A percentile compares a stretch with the other conserved stretches of the same genome.
Evolutionary conservation across 768 basidiomycete genomes (phyloP).

Genomic region (Chalciporus pseudorubinellus): DNA sequence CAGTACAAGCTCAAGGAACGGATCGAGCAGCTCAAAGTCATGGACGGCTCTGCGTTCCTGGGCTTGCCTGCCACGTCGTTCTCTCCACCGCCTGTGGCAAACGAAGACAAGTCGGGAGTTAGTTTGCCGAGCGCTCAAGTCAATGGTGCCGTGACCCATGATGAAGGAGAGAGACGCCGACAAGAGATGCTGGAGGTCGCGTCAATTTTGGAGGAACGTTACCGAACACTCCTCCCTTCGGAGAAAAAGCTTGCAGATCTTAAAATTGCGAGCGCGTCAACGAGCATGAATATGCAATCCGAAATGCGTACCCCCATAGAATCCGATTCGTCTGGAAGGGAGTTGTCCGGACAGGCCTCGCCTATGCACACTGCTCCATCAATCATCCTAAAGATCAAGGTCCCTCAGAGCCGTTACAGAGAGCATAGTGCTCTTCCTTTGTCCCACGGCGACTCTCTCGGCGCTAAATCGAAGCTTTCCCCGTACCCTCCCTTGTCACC

Average conservation of each 20-base stretch:
- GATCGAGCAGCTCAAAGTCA: slow-evolving; percentile 74
- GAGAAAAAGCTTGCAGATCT: slow-evolving; percentile 46
- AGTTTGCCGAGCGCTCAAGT: slow-evolving; percentile 33
- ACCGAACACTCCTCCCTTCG: slow-evolving; percentile 69
- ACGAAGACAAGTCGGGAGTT: slow-evolving; percentile 28
- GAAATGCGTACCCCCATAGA: slow-evolving; percentile 20
- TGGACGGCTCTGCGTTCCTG: slow-evolving; percentile 73
- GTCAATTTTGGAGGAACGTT: slow-evolving; percentile 63
- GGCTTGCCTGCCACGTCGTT: slow-evolving; percentile 58
- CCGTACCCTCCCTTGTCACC: slow-evolving; percentile 16
- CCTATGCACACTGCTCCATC: slow-evolving; percentile 21
- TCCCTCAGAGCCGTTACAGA: slow-evolving; percentile 27
- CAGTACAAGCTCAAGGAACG: slow-evolving; percentile 90
- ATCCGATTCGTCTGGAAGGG: slow-evolving; percentile 5
- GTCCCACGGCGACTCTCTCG: slow-evolving; percentile 17
- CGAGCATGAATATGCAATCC: slow-evolving; percentile 11
- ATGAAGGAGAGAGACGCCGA: slow-evolving; percentile 73
- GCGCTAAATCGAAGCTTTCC: slow-evolving; percentile 9
- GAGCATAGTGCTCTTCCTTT: slow-evolving; percentile 8
- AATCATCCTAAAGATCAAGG: slow-evolving; percentile 36
- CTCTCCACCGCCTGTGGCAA: slow-evolving; percentile 32
- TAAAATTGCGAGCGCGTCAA: slow-evolving; percentile 20
- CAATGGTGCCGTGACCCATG: slow-evolving; percentile 38
- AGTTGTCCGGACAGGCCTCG: slow-evolving; percentile 8
- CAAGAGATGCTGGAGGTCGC: slow-evolving; percentile 75